Percentiles rank a stretch among this genome's conserved stretches.
These are phyloP conservation scores for Gossypium ekmanianum DNA, from an alignment of 345 rosid genomes.

Conservation along the genomic window DNA sequence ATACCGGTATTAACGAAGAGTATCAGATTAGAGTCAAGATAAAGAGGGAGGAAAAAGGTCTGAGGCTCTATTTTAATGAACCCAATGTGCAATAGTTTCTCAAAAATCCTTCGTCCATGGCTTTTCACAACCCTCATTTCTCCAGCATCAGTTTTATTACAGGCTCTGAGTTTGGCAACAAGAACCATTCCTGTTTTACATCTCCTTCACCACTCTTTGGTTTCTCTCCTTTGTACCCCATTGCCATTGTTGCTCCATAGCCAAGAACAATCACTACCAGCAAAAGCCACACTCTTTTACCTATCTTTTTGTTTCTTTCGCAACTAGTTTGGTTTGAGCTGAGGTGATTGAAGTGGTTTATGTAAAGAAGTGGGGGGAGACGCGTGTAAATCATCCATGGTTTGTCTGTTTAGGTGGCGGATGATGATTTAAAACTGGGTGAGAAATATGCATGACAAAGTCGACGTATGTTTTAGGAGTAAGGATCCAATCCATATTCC, in stretches of 20 bases:
- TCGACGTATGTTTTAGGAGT: background rate
- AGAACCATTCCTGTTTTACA: slow-evolving; percentile 34
- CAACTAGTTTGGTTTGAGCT: background rate
- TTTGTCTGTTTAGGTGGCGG: slow-evolving; percentile 20
- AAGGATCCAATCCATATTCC: background rate
- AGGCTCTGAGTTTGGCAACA: slow-evolving; percentile 46
- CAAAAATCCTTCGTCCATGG: slow-evolving; percentile 36
- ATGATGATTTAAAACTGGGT: slow-evolving; percentile 13
- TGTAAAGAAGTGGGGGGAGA: slow-evolving; percentile 12
- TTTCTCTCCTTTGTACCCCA: slow-evolving; percentile 21
- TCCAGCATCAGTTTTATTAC: slow-evolving; percentile 79
- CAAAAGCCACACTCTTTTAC: slow-evolving; percentile 21
- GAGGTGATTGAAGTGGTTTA: slow-evolving; percentile 10
- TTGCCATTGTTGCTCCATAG: slow-evolving; percentile 35
- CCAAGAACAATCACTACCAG: slow-evolving; percentile 29
- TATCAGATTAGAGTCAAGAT: slow-evolving; percentile 65
- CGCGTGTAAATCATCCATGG: slow-evolving; percentile 31
- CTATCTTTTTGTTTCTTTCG: background rate
- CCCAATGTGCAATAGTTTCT: slow-evolving; percentile 66
- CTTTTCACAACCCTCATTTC: slow-evolving; percentile 56
- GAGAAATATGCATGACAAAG: slow-evolving; percentile 1
- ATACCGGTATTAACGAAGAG: slow-evolving; percentile 65
- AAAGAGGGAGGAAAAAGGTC: slow-evolving; percentile 73
- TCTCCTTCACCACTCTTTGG: background rate
- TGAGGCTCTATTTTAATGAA: slow-evolving; percentile 82